A percentile compares a stretch with the other conserved stretches of the same genome.
These are phyloP conservation scores for Nothophytophthora sp. DNA, from an alignment of 352 stramenopile species.

Conservation along the genomic window DNA sequence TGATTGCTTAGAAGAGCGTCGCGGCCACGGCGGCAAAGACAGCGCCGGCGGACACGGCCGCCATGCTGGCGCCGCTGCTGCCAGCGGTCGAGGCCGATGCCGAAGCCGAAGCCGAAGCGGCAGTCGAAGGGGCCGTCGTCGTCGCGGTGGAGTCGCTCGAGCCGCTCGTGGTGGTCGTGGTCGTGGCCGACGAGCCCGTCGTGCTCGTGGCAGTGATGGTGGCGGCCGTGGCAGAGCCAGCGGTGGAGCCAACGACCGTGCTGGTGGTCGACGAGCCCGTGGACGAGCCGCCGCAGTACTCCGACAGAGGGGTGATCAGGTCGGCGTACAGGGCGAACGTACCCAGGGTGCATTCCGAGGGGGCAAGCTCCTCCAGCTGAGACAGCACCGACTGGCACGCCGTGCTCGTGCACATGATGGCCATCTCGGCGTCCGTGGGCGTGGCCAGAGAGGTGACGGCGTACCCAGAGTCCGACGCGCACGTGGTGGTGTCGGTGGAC, in stretches of 20 bases:
- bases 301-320: conserved; percentile 9
- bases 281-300: conserved; percentile 5
- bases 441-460: conserved; percentile 12
- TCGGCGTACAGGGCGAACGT: conserved; percentile 13
- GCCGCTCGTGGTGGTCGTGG: background rate
- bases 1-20: conserved; percentile 7
- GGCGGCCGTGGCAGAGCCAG: conserved; percentile 6
- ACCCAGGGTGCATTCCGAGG: conserved; percentile 13
- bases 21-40: conserved; percentile 7
- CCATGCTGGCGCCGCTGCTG: conserved; percentile 5
- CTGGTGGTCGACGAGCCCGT: conserved; percentile 6
- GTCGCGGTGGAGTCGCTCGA: conserved; percentile 1
- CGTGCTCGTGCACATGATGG: conserved; percentile 12
- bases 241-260: conserved; percentile 1
- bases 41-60: conserved; percentile 5
- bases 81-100: conserved; percentile 1
- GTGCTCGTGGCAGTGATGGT: conserved; percentile 1
- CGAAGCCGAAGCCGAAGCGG: background rate
- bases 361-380: background rate
- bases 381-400: conserved; percentile 4
- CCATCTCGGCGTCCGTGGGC: conserved; percentile 5
- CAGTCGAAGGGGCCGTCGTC: background rate
- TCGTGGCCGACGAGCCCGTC: background rate
- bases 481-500: conserved; percentile 4
- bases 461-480: conserved; percentile 15